These are phyloP conservation scores for Linum tenue DNA, from an alignment of 345 rosid species.

Conservation along the genomic window DNA sequence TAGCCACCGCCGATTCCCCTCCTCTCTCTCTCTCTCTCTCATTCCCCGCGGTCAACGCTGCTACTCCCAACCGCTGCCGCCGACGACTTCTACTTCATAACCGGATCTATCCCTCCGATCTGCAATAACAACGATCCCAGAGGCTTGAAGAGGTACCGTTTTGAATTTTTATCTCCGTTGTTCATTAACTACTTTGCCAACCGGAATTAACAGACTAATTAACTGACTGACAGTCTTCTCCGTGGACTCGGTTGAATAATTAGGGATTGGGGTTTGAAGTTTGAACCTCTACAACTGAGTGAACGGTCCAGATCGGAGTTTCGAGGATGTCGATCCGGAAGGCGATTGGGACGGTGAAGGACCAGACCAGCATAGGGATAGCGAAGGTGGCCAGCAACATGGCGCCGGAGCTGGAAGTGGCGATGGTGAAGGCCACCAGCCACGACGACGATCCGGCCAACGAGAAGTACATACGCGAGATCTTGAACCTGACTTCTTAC, in stretches of 20 bases:
- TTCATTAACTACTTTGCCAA: neutral
- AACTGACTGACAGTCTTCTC: neutral
- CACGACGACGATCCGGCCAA: slow-evolving; percentile 85
- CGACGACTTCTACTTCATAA: no score
- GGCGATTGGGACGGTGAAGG: slow-evolving; percentile 93
- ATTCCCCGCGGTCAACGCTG: neutral
- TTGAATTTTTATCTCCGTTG: neutral
- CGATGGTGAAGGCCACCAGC: slow-evolving; percentile 84
- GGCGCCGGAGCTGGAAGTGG: slow-evolving; percentile 96
- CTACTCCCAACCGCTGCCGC: neutral
- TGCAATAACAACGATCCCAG: neutral
- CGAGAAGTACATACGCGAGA: slow-evolving; percentile 70
- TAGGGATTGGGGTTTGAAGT: neutral
- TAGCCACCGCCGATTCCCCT: neutral
- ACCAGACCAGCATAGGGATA: slow-evolving; percentile 84
- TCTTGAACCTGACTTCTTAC: slow-evolving; percentile 44
- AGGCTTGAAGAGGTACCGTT: neutral
- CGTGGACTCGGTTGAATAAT: neutral
- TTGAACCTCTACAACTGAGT: no score
- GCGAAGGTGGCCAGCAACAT: slow-evolving; percentile 85
- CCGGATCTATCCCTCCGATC: neutral
- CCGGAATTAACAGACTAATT: neutral
- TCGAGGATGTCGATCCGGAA: slow-evolving; percentile 72
- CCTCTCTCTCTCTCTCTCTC: neutral
- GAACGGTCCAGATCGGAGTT: neutral